phyloP scores from a whole-genome alignment of 352 stramenopile species.

The Globisporangium iwayamae region DNA sequence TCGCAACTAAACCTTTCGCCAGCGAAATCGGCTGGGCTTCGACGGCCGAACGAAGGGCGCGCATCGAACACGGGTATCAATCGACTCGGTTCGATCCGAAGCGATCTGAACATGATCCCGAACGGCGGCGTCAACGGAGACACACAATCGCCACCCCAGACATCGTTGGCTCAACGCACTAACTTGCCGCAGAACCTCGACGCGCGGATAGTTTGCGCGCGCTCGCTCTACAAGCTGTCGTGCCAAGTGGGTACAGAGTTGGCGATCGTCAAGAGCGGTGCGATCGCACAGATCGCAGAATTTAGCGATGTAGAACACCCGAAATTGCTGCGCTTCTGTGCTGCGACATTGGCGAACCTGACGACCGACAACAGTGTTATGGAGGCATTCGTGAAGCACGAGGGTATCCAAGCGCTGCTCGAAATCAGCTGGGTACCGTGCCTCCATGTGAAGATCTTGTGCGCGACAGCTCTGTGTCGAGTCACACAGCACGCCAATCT shows the following conservation, averaged over 20 bases:
- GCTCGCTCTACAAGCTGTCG: conserved; percentile 79
- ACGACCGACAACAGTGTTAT: conserved; percentile 36
- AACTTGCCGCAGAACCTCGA: conserved; percentile 40
- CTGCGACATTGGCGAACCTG: conserved; percentile 60
- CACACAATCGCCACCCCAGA: conserved; percentile 7
- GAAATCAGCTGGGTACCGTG: conserved; percentile 68
- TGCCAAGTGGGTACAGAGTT: conserved; percentile 51
- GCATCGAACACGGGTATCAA: conserved; percentile 18
- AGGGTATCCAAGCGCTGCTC: conserved; percentile 57
- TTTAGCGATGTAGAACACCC: conserved; percentile 65
- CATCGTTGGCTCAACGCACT: neutral
- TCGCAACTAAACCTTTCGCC: neutral
- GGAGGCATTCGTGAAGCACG: conserved; percentile 48
- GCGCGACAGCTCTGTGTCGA: conserved; percentile 57
- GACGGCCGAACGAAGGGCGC: neutral
- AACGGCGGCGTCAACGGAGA: conserved; percentile 11
- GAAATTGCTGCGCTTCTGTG: conserved; percentile 53
- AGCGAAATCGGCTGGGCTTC: neutral
- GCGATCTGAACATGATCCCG: conserved; percentile 26
- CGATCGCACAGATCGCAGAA: conserved; percentile 65
- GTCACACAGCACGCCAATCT: conserved; percentile 36
- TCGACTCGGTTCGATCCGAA: conserved; percentile 34
- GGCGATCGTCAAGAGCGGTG: conserved; percentile 58
- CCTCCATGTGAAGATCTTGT: conserved; percentile 67
- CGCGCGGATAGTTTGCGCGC: conserved; percentile 55